Evolutionary conservation across 2,329 filamentous ascomycete species (phyloP).

Genomic region (Cucurbitaria berberidis): DNA sequence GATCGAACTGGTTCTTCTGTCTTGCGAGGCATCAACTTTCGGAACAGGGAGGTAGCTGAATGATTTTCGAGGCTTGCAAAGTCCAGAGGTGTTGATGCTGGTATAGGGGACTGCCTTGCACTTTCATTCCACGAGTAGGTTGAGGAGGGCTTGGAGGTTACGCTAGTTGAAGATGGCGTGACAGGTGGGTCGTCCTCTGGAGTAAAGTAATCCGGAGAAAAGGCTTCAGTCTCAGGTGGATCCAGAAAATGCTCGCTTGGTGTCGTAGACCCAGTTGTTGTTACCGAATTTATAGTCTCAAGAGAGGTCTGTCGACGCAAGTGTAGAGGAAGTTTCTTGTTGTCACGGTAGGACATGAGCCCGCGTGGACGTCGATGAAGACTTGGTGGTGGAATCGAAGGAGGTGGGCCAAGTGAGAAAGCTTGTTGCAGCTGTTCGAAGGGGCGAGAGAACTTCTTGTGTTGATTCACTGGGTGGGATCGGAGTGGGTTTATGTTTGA

Average conservation of each 20-base stretch:
- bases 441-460: slow-evolving; percentile 25
- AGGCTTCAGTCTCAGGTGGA: slow-evolving; percentile 20
- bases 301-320: slow-evolving; percentile 35
- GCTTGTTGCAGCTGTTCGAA: slow-evolving; percentile 17
- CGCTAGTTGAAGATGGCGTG: neutral
- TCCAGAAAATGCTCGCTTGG: slow-evolving; percentile 21
- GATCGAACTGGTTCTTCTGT: slow-evolving; percentile 15
- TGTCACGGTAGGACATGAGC: slow-evolving; percentile 28
- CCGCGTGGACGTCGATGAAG: slow-evolving; percentile 17
- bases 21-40: slow-evolving; percentile 25
- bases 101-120: slow-evolving; percentile 17
- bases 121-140: slow-evolving; percentile 12
- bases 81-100: slow-evolving; percentile 16
- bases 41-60: slow-evolving; percentile 28
- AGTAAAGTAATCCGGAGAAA: slow-evolving; percentile 20
- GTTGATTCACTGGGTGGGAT: slow-evolving; percentile 21
- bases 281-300: slow-evolving; percentile 43
- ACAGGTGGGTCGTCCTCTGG: slow-evolving; percentile 7
- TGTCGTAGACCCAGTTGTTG: slow-evolving; percentile 23
- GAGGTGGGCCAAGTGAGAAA: slow-evolving; percentile 12
- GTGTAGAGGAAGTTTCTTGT: slow-evolving; percentile 28
- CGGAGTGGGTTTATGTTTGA: slow-evolving; percentile 28
- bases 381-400: slow-evolving; percentile 13
- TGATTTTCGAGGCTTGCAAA: slow-evolving; percentile 18
- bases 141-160: slow-evolving; percentile 1